Conservation (phyloP, 306 rosid genomes). For the Sindora glabra region DNA sequence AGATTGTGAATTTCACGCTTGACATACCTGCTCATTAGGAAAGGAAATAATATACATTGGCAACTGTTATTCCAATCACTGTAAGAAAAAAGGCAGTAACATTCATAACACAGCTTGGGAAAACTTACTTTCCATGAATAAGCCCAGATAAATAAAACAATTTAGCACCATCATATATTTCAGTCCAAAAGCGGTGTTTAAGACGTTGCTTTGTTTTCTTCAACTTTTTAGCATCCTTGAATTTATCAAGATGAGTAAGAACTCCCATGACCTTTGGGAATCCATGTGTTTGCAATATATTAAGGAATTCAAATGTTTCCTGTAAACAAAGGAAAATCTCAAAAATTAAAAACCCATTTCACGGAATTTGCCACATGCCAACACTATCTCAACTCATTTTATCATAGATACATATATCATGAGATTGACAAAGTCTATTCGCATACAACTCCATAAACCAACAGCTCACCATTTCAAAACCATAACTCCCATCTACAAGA, state of each 20-base stretch:
- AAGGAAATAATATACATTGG: neutral
- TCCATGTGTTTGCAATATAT: slow-evolving; percentile 86
- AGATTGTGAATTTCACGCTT: slow-evolving; percentile 92
- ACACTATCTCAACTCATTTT: neutral
- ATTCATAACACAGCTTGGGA: neutral
- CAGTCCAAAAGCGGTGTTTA: slow-evolving; percentile 92
- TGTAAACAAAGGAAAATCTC: slow-evolving; percentile 16
- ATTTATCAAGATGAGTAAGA: slow-evolving; percentile 88
- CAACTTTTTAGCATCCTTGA: slow-evolving; percentile 75
- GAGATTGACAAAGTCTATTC: neutral
- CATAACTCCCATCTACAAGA: slow-evolving; percentile 89
- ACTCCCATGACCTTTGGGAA: slow-evolving; percentile 96
- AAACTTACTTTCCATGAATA: slow-evolving; percentile 76
- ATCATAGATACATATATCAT: neutral
- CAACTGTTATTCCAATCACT: neutral
- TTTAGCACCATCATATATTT: slow-evolving; percentile 89
- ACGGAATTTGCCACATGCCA: neutral
- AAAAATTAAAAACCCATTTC: neutral
- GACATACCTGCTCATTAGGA: slow-evolving; percentile 48
- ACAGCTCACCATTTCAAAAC: slow-evolving; percentile 85
- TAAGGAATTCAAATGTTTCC: slow-evolving; percentile 98
- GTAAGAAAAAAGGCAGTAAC: neutral
- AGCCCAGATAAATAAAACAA: slow-evolving; percentile 91
- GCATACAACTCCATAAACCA: neutral
- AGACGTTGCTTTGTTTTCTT: slow-evolving; percentile 82